Evolutionary conservation across 2,329 filamentous ascomycete genomes (phyloP), one percentile per base, ranked within the genome.

Genomic region (Fusarium cicatricum): DNA sequence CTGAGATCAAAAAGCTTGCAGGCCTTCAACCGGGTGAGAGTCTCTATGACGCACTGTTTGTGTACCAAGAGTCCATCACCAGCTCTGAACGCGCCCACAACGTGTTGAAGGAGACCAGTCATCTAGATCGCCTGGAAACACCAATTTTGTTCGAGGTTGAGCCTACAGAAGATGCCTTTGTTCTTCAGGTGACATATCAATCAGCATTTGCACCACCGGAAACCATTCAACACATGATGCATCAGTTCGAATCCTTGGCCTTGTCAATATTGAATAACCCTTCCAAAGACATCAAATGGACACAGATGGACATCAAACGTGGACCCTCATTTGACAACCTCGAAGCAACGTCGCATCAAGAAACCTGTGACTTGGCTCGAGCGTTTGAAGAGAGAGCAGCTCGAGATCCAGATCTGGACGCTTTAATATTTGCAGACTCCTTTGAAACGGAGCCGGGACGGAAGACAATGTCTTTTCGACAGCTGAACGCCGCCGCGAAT

Each of bases 31-130:
- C 85, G 1, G 78, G 81, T 1, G 80, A 85, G 33, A 74, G 75
- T 1, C 74, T 96, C 0, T 97, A 94, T 64, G 90, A 96, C 63
- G 82, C 88, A 1, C 77, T 97, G 0, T 88, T 96, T 66, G 87
- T 93, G 0, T 97, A 93, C 80, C 93, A 97, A 66, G 89, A 96
- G 68, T 90, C 88, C 0, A 77, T 89, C 1, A 60, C 64, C 3
- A 70, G 68, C 74, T 77, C 68, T 76, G 65, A 64, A 66, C 59
- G 21, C 44, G 45, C 36, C 15, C 59, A 26, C 1, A 64, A 72
- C 3, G 31, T 70, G 2, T 77, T 94, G 0, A 72, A 68, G 10
- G 79, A 92, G 49, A 70, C 84, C 0, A 80, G 82, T 21, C 86
- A 89, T 46, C 73, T 81, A 5, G 93, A 97, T 69, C 84, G 85